These are phyloP conservation scores for Sarocladium kiliense DNA, from an alignment of 2,329 filamentous ascomycete species.

Conservation along the genomic window DNA sequence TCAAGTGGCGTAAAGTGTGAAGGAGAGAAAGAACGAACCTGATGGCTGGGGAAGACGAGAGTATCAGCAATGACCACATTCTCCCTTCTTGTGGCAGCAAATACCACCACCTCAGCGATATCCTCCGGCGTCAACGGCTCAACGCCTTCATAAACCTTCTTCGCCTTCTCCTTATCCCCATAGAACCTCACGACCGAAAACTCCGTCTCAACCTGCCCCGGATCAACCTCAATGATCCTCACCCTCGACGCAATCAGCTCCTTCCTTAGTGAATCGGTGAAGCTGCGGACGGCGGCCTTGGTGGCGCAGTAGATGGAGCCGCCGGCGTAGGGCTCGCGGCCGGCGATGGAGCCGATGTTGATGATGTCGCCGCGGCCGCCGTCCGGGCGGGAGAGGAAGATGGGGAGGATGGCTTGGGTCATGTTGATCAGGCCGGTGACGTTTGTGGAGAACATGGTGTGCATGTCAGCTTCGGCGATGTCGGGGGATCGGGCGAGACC, in stretches of 20 bases:
- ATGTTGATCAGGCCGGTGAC: constrained; percentile 93
- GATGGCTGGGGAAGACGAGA: constrained; percentile 82
- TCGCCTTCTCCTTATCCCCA: constrained; percentile 83
- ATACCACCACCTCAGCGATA: constrained; percentile 86
- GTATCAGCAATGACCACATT: constrained; percentile 90
- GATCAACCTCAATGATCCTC: constrained; percentile 82
- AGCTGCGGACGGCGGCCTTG: constrained; percentile 81
- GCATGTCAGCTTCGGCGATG: constrained; percentile 77
- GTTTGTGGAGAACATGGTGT: constrained; percentile 87
- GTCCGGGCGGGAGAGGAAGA: constrained; percentile 71
- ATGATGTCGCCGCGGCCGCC: constrained; percentile 88
- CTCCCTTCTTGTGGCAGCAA: constrained; percentile 75
- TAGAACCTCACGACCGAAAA: constrained; percentile 86
- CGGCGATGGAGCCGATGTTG: constrained; percentile 90
- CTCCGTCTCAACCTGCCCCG: constrained; percentile 90
- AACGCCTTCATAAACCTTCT: constrained; percentile 78
- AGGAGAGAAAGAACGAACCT: constrained; percentile 45
- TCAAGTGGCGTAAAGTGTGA: not conserved
- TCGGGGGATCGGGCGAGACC: constrained; percentile 81
- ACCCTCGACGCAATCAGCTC: constrained; percentile 79
- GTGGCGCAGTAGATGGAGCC: constrained; percentile 91
- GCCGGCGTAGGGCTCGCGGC: constrained; percentile 76
- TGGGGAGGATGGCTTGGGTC: constrained; percentile 83
- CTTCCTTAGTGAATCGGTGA: constrained; percentile 76
- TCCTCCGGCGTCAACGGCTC: constrained; percentile 86